phyloP scores from a whole-genome alignment of 2,329 filamentous ascomycete genomes.

The Fusarium chuoi region DNA sequence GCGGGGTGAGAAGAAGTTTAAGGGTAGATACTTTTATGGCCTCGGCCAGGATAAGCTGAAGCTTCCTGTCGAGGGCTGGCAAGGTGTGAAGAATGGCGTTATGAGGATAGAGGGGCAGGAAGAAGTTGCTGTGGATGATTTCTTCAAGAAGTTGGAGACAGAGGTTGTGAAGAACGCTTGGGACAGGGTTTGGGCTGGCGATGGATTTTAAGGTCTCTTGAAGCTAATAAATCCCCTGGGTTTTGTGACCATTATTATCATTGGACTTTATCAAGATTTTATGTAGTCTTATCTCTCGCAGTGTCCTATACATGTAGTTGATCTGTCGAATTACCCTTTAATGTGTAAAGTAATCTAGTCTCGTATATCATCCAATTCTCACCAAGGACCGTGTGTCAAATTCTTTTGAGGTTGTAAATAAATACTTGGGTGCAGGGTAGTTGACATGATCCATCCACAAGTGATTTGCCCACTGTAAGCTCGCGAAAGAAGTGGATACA shows the following conservation, averaged over 20 bases:
- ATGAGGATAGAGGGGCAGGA: constrained; percentile 4
- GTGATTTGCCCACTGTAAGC: too few species aligned
- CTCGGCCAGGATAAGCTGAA: neutral
- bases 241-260: too few species aligned
- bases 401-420: neutral
- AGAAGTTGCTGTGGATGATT: neutral
- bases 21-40: neutral
- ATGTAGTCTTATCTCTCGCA: too few species aligned
- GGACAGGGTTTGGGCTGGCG: neutral
- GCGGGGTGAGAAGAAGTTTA: neutral
- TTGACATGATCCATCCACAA: neutral
- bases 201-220: too few species aligned
- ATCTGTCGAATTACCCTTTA: too few species aligned
- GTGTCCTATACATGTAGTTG: too few species aligned
- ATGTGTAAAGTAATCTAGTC: too few species aligned
- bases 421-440: neutral
- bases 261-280: too few species aligned
- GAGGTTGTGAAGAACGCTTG: constrained; percentile 2
- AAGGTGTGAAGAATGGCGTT: neutral
- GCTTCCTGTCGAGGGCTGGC: constrained; percentile 12
- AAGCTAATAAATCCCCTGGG: too few species aligned
- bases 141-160: neutral
- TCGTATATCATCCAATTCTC: too few species aligned
- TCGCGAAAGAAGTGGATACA: neutral
- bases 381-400: too few species aligned